A percentile compares a stretch with the other conserved stretches of the same genome.
Conservation (phyloP, 1,284 basidiomycete species). For the Ustilago sp. region DNA sequence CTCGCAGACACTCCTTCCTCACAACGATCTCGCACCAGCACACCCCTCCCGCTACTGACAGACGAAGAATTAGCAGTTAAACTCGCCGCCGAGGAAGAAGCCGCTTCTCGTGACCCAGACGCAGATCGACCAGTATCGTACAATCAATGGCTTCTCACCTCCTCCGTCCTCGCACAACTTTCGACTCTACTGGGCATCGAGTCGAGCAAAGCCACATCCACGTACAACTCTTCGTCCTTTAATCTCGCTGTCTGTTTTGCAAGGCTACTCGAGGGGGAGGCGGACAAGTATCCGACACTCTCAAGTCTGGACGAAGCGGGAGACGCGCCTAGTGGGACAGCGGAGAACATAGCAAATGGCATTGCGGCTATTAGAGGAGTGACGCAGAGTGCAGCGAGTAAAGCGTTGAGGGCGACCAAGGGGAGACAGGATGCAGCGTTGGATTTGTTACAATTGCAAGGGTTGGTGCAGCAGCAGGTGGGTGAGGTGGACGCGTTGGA, state of each 20-base stretch:
- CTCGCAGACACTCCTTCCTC: constrained; percentile 7
- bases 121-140: constrained; percentile 50
- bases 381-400: constrained; percentile 17
- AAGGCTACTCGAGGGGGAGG: constrained; percentile 46
- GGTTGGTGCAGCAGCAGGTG: constrained; percentile 44
- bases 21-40: constrained; percentile 8
- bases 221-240: constrained; percentile 58
- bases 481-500: constrained; percentile 58
- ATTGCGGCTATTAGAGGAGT: constrained; percentile 47
- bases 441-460: constrained; percentile 61
- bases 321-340: constrained; percentile 41
- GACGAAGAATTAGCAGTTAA: constrained; percentile 59
- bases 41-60: constrained; percentile 24
- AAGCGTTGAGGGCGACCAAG: constrained; percentile 58
- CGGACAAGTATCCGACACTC: constrained; percentile 41
- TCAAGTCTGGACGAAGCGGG: constrained; percentile 38
- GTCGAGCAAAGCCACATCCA: constrained; percentile 38
- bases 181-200: constrained; percentile 58
- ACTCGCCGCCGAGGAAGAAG: constrained; percentile 56
- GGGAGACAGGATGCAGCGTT: constrained; percentile 63
- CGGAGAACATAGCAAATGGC: constrained; percentile 34
- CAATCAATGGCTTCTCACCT: constrained; percentile 66
- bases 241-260: constrained; percentile 55
- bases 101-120: constrained; percentile 33
- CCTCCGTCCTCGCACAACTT: constrained; percentile 63